A percentile compares a stretch with the other conserved stretches of the same genome.
Conservation (phyloP, 2,329 filamentous ascomycete species). For the Xylariaceae sp. region DNA sequence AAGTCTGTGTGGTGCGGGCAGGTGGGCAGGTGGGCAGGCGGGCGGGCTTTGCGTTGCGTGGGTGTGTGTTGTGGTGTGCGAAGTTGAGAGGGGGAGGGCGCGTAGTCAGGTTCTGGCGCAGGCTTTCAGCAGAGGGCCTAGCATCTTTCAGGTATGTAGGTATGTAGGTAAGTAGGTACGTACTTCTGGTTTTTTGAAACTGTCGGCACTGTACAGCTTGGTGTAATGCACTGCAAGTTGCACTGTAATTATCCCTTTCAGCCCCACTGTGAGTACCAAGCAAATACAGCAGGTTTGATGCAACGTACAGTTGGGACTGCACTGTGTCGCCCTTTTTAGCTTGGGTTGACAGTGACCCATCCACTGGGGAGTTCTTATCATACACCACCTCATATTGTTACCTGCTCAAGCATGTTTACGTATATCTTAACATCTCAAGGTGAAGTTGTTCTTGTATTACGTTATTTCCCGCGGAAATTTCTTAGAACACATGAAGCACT, state of each 20-base stretch:
- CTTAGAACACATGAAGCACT: no score
- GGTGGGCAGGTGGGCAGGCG: conserved; percentile 1
- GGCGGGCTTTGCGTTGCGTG: conserved; percentile 11
- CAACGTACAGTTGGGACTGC: neutral
- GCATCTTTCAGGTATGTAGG: neutral
- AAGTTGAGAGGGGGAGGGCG: conserved; percentile 9
- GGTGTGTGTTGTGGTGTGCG: conserved; percentile 15
- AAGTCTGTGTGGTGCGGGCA: conserved; percentile 25
- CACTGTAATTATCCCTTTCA: conserved; percentile 5
- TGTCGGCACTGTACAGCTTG: conserved; percentile 13
- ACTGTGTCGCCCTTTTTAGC: conserved; percentile 14
- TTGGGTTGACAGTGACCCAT: neutral
- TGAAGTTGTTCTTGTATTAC: no score
- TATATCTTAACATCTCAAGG: no score
- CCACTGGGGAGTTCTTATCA: no score
- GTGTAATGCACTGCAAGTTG: neutral
- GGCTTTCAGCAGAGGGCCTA: conserved; percentile 18
- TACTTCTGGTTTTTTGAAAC: neutral
- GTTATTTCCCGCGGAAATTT: no score
- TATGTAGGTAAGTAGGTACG: no score
- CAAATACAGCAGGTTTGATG: conserved; percentile 1
- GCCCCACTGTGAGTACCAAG: conserved; percentile 13
- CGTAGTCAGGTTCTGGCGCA: conserved; percentile 14
- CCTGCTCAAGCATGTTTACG: no score
- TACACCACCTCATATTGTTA: neutral